Evolutionary conservation across 169 alveolate genomes (phyloP).

Genomic region (Plasmodium cynomolgi): DNA sequence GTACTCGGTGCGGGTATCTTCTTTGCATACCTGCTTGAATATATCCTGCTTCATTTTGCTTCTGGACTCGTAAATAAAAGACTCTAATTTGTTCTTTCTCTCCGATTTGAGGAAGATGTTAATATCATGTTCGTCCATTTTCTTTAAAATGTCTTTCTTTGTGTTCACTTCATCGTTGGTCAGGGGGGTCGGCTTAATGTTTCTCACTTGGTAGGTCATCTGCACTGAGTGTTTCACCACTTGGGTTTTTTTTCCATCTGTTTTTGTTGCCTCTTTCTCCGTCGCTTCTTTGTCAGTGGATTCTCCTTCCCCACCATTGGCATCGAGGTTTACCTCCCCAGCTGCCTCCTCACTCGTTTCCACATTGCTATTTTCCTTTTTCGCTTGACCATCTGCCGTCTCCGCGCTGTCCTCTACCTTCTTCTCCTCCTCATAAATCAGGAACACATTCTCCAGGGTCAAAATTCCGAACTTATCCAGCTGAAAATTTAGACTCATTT

Average conservation of each 20-base stretch:
- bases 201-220: slow-evolving; percentile 15
- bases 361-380: slow-evolving; percentile 18
- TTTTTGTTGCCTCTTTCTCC: not conserved
- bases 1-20: slow-evolving; percentile 35
- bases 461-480: slow-evolving; percentile 62
- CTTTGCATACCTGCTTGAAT: slow-evolving; percentile 61
- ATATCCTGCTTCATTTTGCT: slow-evolving; percentile 73
- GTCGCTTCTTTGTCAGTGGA: not conserved
- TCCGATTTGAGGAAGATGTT: slow-evolving; percentile 61
- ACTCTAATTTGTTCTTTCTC: slow-evolving; percentile 54
- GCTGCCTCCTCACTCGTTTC: not conserved
- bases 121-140: slow-evolving; percentile 63
- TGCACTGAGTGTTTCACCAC: slow-evolving; percentile 40
- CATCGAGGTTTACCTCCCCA: not conserved
- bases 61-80: slow-evolving; percentile 71
- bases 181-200: slow-evolving; percentile 45
- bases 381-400: not conserved
- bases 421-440: slow-evolving; percentile 57
- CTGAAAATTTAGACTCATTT: slow-evolving; percentile 28
- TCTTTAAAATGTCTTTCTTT: slow-evolving; percentile 53
- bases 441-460: slow-evolving; percentile 1
- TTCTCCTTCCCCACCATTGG: not conserved
- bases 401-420: not conserved
- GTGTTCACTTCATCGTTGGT: slow-evolving; percentile 54
- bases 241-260: slow-evolving; percentile 13